Evolutionary conservation across 2,329 filamentous ascomycete species (phyloP), one percentile per base, ranked within the genome.

Genomic region (Pseudofabraea citricarpa): DNA sequence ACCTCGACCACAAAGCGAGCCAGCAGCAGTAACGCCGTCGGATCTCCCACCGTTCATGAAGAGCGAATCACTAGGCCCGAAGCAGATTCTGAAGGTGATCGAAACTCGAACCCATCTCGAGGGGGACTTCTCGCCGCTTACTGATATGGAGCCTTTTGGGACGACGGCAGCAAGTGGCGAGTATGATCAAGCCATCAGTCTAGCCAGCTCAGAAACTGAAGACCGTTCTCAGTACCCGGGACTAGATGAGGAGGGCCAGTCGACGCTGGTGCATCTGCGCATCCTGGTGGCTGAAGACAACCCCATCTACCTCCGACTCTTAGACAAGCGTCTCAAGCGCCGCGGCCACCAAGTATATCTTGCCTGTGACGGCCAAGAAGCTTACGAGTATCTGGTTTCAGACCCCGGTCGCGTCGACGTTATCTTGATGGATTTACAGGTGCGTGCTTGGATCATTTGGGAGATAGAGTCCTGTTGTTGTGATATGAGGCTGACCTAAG

Each of bases 211-310:
- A 10, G 35, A n/a, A 20, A 20, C 35, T 7, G 15, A 20, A 2
- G 35, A 40, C 2, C 32, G 20, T 3, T 48, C 45, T 39, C 43
- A 36, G 21, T 45, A 42, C 23, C 43, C 47, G 3, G 22, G 35
- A 2, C 79, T 90, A 63, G 83, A 83, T 41, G 79, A 83, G 57
- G 85, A 82, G 62, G 84, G 82, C 19, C 81, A 86, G 65, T 79
- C 76, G 52, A 10, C 20, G 7, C 35, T 19, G 16, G 40, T 40
- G 15, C 32, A 29, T 20, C 41, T 56, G 13, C 40, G 39, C 3
- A 84, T 91, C 31, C 69, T 93, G n/a, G 69, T 91, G 33, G 87
- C 91, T 3, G 87, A 93, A 62, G 87, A 91, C 60, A 91, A 93
- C 56, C 74, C 76, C 3, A 84, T 90, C 53, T 90, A 90, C 61